Conservation (phyloP, 208 protist species). For the Acanthamoeba castellanii region DNA sequence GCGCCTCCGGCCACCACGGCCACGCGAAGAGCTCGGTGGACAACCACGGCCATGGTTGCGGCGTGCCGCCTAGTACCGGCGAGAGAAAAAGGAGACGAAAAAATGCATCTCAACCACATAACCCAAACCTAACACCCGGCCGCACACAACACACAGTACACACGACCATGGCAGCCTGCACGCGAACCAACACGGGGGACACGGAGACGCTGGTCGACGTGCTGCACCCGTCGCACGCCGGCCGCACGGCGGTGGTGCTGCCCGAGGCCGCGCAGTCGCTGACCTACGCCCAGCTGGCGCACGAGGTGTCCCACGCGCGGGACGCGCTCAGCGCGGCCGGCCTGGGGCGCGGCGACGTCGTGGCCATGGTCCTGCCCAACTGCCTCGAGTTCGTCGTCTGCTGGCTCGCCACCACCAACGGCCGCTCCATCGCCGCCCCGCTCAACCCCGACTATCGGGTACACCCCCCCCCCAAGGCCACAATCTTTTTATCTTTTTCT, state of each 20-base stretch:
- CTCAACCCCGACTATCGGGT: constrained; percentile 80
- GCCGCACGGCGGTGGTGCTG: not conserved
- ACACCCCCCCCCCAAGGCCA: not conserved
- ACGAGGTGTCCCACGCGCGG: not conserved
- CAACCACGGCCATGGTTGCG: too few species aligned
- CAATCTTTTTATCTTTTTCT: not conserved
- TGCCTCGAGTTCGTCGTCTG: constrained; percentile 72
- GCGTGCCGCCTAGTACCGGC: too few species aligned
- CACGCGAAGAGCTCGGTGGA: too few species aligned
- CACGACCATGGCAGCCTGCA: not conserved
- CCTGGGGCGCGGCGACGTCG: not conserved
- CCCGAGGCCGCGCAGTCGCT: not conserved
- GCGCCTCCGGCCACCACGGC: too few species aligned
- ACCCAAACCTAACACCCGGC: not conserved
- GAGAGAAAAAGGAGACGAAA: too few species aligned
- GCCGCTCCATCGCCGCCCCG: constrained; percentile 78
- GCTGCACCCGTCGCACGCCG: not conserved
- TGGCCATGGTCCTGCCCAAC: constrained; percentile 79
- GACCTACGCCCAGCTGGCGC: constrained; percentile 1
- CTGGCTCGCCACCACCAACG: constrained; percentile 74
- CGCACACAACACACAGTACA: not conserved
- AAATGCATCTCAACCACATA: too few species aligned
- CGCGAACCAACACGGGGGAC: not conserved
- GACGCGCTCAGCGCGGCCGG: not conserved
- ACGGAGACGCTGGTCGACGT: not conserved